A percentile compares a stretch with the other conserved stretches of the same genome.
Evolutionary conservation across 2,329 filamentous ascomycete species (phyloP).

Genomic region (Xylariaceae sp.): DNA sequence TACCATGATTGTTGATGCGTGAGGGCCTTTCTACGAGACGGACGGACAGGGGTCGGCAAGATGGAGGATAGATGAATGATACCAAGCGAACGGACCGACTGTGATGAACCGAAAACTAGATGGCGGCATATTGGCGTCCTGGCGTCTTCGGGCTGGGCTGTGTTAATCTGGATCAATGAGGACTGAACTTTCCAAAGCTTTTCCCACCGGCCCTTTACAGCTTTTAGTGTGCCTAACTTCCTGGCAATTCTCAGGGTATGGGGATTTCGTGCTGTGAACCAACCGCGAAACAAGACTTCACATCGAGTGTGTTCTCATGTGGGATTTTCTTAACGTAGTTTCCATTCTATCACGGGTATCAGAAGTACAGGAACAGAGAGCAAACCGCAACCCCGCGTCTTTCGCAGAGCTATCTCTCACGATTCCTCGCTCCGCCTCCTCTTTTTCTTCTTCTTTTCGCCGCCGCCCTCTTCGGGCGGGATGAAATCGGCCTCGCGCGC

Average conservation of each 20-base stretch:
- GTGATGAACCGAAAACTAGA: neutral
- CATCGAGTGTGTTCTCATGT: no score
- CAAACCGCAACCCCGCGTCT: neutral
- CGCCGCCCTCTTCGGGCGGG: conserved; percentile 69
- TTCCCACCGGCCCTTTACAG: no score
- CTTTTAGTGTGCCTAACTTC: no score
- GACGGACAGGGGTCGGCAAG: neutral
- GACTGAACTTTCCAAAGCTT: no score
- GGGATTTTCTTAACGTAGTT: no score
- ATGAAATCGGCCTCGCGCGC: conserved; percentile 84
- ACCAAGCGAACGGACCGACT: conserved; percentile 1
- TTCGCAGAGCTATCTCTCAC: conserved; percentile 7
- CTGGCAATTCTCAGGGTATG: no score
- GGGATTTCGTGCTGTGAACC: no score
- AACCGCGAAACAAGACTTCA: no score
- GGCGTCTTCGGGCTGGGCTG: neutral
- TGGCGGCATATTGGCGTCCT: neutral
- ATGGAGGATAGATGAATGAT: conserved; percentile 1
- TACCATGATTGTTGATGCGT: conserved; percentile 72
- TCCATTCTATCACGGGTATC: conserved; percentile 16
- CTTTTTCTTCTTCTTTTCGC: conserved; percentile 59
- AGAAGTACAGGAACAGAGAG: conserved; percentile 2
- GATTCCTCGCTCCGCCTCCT: conserved; percentile 49
- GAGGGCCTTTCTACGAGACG: no score
- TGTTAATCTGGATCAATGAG: no score